Percentiles rank a stretch among this genome's conserved stretches.
phyloP scores from a whole-genome alignment of 345 rosid genomes.

The Sisymbrium irio region DNA sequence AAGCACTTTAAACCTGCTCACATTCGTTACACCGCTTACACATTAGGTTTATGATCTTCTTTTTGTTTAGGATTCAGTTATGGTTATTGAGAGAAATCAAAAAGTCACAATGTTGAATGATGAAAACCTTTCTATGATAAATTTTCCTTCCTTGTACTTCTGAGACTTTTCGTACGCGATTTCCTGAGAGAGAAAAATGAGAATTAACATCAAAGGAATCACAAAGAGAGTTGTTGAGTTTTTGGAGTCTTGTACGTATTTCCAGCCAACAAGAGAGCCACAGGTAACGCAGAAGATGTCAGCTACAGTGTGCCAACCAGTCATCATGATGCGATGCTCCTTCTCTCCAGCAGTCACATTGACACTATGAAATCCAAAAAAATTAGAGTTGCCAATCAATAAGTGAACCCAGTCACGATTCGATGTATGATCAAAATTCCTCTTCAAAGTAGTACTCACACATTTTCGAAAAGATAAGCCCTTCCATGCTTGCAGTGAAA shows the following conservation, averaged over 20 bases:
- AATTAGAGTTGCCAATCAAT: background rate
- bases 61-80: background rate
- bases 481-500: slow-evolving; percentile 72
- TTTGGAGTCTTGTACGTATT: slow-evolving; percentile 54
- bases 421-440: background rate
- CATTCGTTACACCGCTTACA: slow-evolving; percentile 10
- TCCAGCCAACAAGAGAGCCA: slow-evolving; percentile 85
- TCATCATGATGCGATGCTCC: slow-evolving; percentile 70
- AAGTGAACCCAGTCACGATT: background rate
- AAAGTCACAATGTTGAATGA: background rate
- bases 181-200: slow-evolving; percentile 38
- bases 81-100: background rate
- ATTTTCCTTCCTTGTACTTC: slow-evolving; percentile 82
- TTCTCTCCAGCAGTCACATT: slow-evolving; percentile 58
- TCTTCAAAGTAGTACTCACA: slow-evolving; percentile 43
- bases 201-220: background rate
- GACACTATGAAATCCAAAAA: slow-evolving; percentile 40
- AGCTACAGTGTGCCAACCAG: slow-evolving; percentile 78
- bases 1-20: slow-evolving; percentile 65
- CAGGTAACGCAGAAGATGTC: slow-evolving; percentile 78
- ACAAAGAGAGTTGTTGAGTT: background rate
- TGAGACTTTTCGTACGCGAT: slow-evolving; percentile 54
- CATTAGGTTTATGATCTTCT: background rate
- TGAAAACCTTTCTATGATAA: slow-evolving; percentile 64
- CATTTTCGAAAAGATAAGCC: slow-evolving; percentile 76